These are phyloP conservation scores for Backusella parvicylindrica DNA, from an alignment of 192 early-diverging fungal genomes.

Conservation along the genomic window DNA sequence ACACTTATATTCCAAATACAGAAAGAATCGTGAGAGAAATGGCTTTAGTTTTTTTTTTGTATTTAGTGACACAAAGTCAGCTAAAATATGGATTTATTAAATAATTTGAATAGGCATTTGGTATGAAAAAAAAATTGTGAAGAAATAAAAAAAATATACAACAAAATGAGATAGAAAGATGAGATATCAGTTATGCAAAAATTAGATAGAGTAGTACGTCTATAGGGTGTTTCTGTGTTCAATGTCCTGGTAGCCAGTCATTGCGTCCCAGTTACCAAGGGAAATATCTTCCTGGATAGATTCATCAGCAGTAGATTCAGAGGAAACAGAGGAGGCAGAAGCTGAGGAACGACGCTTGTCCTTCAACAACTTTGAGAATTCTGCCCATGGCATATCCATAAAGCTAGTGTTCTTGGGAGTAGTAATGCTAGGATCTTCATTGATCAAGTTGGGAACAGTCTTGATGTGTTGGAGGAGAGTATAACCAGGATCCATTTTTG, in stretches of 20 bases:
- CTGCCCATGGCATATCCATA: slow-evolving; percentile 38
- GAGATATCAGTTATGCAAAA: not conserved
- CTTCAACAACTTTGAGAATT: slow-evolving; percentile 32
- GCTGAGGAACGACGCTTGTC: slow-evolving; percentile 6
- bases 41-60: not conserved
- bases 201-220: not conserved
- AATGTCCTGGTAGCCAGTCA: slow-evolving; percentile 23
- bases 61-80: slow-evolving; percentile 3
- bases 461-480: slow-evolving; percentile 37
- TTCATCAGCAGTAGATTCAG: not conserved
- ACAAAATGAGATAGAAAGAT: not conserved
- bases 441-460: slow-evolving; percentile 36
- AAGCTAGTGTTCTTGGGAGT: slow-evolving; percentile 38
- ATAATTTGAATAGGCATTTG: not conserved
- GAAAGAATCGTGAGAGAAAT: not conserved
- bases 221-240: not conserved
- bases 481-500: slow-evolving; percentile 38
- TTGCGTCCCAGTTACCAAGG: slow-evolving; percentile 25
- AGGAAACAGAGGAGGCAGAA: not conserved
- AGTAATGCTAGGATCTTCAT: slow-evolving; percentile 34
- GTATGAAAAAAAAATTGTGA: not conserved
- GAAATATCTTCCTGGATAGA: slow-evolving; percentile 2
- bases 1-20: not conserved
- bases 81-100: slow-evolving; percentile 4
- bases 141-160: not conserved